Evolutionary conservation across 2,329 filamentous ascomycete genomes (phyloP).

Genomic region (Juglanconis oblonga): DNA sequence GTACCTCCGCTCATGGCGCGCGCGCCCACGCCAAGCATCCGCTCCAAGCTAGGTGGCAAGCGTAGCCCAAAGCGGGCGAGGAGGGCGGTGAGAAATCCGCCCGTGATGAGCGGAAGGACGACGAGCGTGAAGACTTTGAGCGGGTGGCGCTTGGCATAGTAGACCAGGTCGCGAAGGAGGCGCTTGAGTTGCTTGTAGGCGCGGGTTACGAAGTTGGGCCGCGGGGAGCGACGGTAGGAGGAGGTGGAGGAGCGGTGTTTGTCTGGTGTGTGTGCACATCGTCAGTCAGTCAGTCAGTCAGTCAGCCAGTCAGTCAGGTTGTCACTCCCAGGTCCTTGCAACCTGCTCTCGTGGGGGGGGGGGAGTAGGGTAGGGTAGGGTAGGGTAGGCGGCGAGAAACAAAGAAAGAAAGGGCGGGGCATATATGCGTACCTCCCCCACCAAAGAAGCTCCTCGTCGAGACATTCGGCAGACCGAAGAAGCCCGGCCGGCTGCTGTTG

Average conservation of each 20-base stretch:
- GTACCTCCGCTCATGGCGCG: conserved; percentile 46
- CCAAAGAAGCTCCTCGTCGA: conserved; percentile 47
- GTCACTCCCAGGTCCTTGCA: too few species aligned
- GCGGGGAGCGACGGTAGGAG: conserved; percentile 79
- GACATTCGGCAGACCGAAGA: conserved; percentile 45
- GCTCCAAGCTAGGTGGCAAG: conserved; percentile 63
- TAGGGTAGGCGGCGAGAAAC: neutral
- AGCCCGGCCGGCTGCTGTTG: conserved; percentile 41
- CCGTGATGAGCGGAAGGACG: conserved; percentile 81
- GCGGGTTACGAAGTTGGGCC: conserved; percentile 72
- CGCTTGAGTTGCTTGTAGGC: conserved; percentile 73
- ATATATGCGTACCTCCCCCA: conserved; percentile 32
- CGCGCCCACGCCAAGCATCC: conserved; percentile 53
- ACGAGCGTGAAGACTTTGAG: conserved; percentile 85
- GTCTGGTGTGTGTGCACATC: conserved; percentile 21
- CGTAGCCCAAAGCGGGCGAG: conserved; percentile 76
- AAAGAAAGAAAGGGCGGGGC: neutral
- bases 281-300: too few species aligned
- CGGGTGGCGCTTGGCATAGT: conserved; percentile 80
- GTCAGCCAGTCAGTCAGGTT: too few species aligned
- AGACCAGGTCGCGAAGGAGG: conserved; percentile 74
- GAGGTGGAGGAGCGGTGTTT: conserved; percentile 34
- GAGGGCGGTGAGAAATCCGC: conserved; percentile 75
- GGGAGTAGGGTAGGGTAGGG: neutral
- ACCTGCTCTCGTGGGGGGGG: too few species aligned